These are phyloP conservation scores for Boletus rubescentipes DNA, from an alignment of 768 basidiomycete species.

Conservation along the genomic window DNA sequence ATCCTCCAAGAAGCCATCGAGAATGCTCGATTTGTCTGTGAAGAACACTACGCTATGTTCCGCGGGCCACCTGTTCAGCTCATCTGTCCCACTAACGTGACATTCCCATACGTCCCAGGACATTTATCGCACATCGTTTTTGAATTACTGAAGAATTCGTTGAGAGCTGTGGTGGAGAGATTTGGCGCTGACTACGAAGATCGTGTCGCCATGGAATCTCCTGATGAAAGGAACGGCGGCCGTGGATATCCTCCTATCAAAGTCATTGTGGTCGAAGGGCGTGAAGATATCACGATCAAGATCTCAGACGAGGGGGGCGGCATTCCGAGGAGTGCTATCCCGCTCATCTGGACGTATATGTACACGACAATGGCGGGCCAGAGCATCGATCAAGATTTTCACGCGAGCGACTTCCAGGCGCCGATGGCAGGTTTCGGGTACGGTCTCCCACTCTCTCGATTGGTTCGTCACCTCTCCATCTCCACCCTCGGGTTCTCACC, in stretches of 20 bases:
- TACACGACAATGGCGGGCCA: slow-evolving; percentile 82
- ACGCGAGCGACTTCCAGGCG: slow-evolving; percentile 86
- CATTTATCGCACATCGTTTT: slow-evolving; percentile 97
- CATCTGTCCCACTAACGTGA: slow-evolving; percentile 83
- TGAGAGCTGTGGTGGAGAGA: slow-evolving; percentile 93
- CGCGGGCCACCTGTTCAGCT: slow-evolving; percentile 95
- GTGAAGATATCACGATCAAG: slow-evolving; percentile 98
- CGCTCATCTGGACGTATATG: slow-evolving; percentile 99
- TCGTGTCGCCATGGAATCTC: slow-evolving; percentile 9
- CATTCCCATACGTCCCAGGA: slow-evolving; percentile 94
- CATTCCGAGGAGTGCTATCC: slow-evolving; percentile 81
- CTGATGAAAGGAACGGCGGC: background rate
- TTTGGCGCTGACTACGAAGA: slow-evolving; percentile 81
- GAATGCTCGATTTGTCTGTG: slow-evolving; percentile 92
- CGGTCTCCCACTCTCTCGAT: slow-evolving; percentile 85
- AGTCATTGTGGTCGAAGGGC: slow-evolving; percentile 86
- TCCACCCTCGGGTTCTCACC: slow-evolving; percentile 68
- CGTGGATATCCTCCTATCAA: slow-evolving; percentile 29
- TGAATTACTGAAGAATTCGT: slow-evolving; percentile 95
- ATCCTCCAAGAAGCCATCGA: slow-evolving; percentile 99
- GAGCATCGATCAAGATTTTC: slow-evolving; percentile 74
- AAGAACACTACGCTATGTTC: slow-evolving; percentile 96
- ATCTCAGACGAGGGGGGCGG: slow-evolving; percentile 95
- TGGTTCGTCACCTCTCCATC: slow-evolving; percentile 52
- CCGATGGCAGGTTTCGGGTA: slow-evolving; percentile 99